phyloP scores from a whole-genome alignment of 257 asterid species.

The Euphrasia confusa region DNA sequence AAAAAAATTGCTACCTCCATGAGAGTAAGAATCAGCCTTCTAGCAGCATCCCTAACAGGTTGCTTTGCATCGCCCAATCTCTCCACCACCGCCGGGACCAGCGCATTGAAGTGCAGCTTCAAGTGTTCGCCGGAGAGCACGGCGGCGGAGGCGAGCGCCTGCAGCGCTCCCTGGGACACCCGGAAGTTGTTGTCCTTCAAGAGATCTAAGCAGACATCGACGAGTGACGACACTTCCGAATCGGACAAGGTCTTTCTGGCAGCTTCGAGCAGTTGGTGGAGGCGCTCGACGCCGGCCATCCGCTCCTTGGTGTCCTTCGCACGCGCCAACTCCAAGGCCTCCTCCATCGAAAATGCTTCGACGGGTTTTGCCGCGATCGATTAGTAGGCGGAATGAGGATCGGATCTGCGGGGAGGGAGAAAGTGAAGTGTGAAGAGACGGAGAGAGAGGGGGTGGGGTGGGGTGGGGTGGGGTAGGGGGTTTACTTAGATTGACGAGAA shows the following conservation, averaged over 20 bases:
- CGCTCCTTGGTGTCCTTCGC: conserved; percentile 99
- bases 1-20: conserved; percentile 64
- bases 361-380: conserved; percentile 22
- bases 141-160: conserved; percentile 92
- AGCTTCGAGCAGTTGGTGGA: conserved; percentile 88
- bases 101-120: conserved; percentile 90
- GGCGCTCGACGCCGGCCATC: conserved; percentile 98
- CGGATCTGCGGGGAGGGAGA: conserved; percentile 60
- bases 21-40: conserved; percentile 80
- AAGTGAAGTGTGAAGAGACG: conserved; percentile 25
- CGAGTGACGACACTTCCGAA: conserved; percentile 82
- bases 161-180: conserved; percentile 92
- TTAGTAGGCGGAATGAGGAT: conserved; percentile 31
- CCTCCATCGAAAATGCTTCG: conserved; percentile 60
- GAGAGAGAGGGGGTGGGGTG: not conserved
- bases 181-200: conserved; percentile 91
- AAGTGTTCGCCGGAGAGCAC: conserved; percentile 96
- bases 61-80: conserved; percentile 87
- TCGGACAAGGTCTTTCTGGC: conserved; percentile 65
- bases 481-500: conserved; percentile 41
- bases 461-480: not conserved
- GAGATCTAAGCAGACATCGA: conserved; percentile 92
- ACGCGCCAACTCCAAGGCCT: conserved; percentile 87
- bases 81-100: conserved; percentile 95
- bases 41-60: conserved; percentile 92